A percentile compares a stretch with the other conserved stretches of the same genome.
phyloP scores from a whole-genome alignment of 305 asterid genomes.

The Euphrasia arctica region DNA sequence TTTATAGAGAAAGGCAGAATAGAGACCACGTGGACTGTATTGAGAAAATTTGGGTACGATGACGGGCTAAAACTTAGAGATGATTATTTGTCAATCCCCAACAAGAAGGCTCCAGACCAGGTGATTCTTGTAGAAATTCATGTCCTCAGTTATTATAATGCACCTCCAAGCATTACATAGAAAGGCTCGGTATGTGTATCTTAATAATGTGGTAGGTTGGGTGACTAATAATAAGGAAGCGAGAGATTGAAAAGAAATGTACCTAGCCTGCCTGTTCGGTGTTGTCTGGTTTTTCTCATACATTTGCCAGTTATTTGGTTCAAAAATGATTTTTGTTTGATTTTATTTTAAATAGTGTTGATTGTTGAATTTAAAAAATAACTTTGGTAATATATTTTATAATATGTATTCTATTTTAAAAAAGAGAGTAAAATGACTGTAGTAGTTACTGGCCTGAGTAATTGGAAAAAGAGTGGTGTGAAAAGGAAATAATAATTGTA shows the following conservation, averaged over 20 bases:
- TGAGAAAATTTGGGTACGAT: constrained; percentile 87
- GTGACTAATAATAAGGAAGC: too few species aligned
- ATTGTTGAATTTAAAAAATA: too few species aligned
- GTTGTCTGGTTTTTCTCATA: constrained; percentile 2
- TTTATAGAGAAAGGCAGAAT: constrained; percentile 90
- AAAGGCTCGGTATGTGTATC: constrained; percentile 16
- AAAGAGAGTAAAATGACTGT: too few species aligned
- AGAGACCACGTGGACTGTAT: constrained; percentile 92
- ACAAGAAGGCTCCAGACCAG: constrained; percentile 89
- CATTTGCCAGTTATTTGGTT: neutral
- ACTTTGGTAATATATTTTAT: too few species aligned
- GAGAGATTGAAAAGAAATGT: too few species aligned
- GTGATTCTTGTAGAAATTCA: constrained; percentile 40
- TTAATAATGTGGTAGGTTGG: too few species aligned
- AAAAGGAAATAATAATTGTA: too few species aligned
- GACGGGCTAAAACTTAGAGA: constrained; percentile 80
- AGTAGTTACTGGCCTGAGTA: too few species aligned
- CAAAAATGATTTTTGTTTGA: neutral
- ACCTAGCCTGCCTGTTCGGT: neutral
- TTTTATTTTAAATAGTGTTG: neutral
- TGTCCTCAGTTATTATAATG: constrained; percentile 16
- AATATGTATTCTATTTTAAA: too few species aligned
- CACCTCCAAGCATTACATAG: constrained; percentile 2
- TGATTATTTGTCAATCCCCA: constrained; percentile 63
- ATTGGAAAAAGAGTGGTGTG: too few species aligned